Conservation (phyloP, 768 basidiomycete genomes). For the Mycena floridula region DNA sequence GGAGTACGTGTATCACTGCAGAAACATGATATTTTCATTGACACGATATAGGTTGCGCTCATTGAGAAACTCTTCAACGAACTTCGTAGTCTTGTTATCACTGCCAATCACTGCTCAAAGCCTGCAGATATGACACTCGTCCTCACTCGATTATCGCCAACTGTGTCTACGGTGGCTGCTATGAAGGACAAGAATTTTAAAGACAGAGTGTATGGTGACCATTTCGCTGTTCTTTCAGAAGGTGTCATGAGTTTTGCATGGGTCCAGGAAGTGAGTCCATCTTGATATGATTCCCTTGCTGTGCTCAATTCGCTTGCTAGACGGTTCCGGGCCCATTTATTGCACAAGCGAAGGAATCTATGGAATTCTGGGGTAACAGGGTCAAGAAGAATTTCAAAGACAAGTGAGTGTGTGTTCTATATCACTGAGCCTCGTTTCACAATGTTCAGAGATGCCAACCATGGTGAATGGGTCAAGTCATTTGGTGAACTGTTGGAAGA, state of each 20-base stretch:
- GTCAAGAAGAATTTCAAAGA: conserved; percentile 92
- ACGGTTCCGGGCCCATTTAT: conserved; percentile 78
- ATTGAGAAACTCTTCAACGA: conserved; percentile 63
- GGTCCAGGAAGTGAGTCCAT: conserved; percentile 68
- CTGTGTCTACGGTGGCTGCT: conserved; percentile 71
- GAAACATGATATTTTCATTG: background rate
- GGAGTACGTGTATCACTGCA: conserved; percentile 48
- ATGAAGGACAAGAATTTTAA: conserved; percentile 78
- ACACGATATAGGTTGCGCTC: conserved; percentile 48
- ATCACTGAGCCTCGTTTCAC: background rate
- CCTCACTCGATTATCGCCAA: conserved; percentile 61
- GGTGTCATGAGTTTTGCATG: conserved; percentile 80
- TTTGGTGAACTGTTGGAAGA: conserved; percentile 71
- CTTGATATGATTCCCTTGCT: background rate
- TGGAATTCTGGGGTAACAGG: conserved; percentile 83
- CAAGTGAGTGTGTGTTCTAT: conserved; percentile 52
- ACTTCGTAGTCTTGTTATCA: conserved; percentile 61
- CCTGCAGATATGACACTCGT: conserved; percentile 62
- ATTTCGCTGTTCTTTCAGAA: conserved; percentile 77
- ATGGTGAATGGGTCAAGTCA: conserved; percentile 82
- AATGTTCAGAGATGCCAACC: conserved; percentile 68
- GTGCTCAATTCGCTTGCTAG: conserved; percentile 29
- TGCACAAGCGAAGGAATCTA: conserved; percentile 79
- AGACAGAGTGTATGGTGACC: conserved; percentile 77
- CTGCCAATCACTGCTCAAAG: conserved; percentile 72